Evolutionary conservation across 441 rosid genomes (phyloP), one percentile per base, ranked within the genome.

Genomic region (Corymbia citriodora): DNA sequence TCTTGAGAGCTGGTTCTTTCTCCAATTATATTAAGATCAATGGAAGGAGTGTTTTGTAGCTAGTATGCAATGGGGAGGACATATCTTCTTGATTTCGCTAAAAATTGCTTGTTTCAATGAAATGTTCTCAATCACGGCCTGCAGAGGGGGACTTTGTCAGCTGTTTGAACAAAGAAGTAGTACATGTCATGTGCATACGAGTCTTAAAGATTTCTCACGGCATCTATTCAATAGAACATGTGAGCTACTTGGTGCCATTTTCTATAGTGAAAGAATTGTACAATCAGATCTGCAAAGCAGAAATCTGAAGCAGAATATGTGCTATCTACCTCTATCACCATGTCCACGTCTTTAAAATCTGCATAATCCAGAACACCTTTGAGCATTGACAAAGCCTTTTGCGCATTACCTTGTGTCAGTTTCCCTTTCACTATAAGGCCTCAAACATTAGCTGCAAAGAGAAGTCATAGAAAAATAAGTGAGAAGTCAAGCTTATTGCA

Each of bases 21-120:
- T 72, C 99, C 99, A 91, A 97, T 91, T 88, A 95, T 49, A 85
- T 96, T 93, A 87, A 98, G 96, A 93, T 96, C 98, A 81, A 97
- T 96, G 9, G 99, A 95, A 89, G 99, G 97, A 91, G 99, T 98
- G 87, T n/a, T 98, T 98, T 88, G 98, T 92, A 68, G 99, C 99
- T 95, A 98, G 94, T 91, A 98, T 97, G 93, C 99, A 97, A 89
- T 95, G 96, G 72, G 97, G 91, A 92, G 99, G 96, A 88, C 99
- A 97, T 55, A 89, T 91, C 93, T 94, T 94, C 94, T 97, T 99
- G 54, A 98, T 91, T 92, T 98, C 99, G 81, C 95, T 94, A 91
- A 96, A 98, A 89, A 96, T 96, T 61, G 93, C 94, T 96, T 98
- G 99, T 93, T 98, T 98, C 94, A 98, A 68, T 65, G 98, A 93